These are phyloP conservation scores for Leishmania tarentolae DNA, from an alignment of 208 protist genomes.

Conservation along the genomic window DNA sequence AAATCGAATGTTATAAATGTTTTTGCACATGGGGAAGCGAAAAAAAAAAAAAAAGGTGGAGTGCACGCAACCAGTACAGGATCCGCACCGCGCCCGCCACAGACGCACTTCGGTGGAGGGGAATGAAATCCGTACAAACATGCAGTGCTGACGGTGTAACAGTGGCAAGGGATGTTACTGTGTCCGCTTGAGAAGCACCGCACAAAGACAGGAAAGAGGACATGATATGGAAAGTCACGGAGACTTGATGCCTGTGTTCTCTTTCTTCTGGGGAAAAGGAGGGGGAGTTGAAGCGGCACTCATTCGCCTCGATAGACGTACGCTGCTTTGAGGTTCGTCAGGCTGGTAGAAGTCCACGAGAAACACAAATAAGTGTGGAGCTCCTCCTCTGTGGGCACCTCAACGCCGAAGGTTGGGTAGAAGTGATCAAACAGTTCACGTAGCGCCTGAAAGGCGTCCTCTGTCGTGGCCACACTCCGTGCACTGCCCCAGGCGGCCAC, in stretches of 20 bases:
- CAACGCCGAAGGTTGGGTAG: conserved; percentile 56
- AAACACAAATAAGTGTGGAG: conserved; percentile 39
- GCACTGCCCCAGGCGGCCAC: conserved; percentile 60
- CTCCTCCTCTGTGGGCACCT: conserved; percentile 43
- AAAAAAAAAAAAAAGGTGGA: no score
- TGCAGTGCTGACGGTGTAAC: not conserved
- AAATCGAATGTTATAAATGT: not conserved
- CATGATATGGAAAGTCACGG: conserved; percentile 10
- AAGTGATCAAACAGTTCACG: conserved; percentile 67
- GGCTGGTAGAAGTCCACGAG: conserved; percentile 44
- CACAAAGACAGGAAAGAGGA: not conserved
- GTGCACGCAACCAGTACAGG: not conserved
- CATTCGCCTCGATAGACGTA: conserved; percentile 53
- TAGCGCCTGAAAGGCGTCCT: conserved; percentile 59
- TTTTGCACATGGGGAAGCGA: not conserved
- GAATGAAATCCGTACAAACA: not conserved
- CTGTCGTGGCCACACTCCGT: conserved; percentile 42
- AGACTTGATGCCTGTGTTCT: not conserved
- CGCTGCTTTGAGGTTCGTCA: conserved; percentile 31
- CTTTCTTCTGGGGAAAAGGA: not conserved
- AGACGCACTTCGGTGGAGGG: not conserved
- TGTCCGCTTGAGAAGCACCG: not conserved
- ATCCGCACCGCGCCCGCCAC: not conserved
- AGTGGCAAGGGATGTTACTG: not conserved
- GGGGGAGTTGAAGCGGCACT: not conserved